Conservation (phyloP, 768 basidiomycete species). For the Mycena metata region DNA sequence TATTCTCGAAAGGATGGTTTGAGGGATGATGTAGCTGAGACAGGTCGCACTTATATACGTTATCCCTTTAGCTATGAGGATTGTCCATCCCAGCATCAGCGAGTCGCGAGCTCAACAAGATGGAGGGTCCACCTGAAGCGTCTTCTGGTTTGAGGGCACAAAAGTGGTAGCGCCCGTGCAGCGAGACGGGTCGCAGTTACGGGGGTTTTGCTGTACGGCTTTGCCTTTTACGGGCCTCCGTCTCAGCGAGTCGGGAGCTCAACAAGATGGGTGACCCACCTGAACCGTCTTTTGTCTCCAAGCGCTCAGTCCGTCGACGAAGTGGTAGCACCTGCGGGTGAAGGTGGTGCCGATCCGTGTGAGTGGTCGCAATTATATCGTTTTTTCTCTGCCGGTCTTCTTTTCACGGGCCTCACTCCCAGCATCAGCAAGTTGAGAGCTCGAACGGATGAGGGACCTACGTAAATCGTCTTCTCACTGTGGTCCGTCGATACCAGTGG, state of each 20-base stretch:
- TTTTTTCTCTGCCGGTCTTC: too few species aligned
- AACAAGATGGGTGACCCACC: not conserved
- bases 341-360: not conserved
- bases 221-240: too few species aligned
- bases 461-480: not conserved
- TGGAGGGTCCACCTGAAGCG: too few species aligned
- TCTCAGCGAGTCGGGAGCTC: not conserved
- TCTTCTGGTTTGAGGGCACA: too few species aligned
- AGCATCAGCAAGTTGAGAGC: too few species aligned
- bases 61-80: too few species aligned
- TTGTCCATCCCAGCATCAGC: slow-evolving; percentile 6
- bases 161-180: too few species aligned
- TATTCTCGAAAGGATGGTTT: not conserved
- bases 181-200: too few species aligned
- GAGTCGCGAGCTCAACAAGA: not conserved
- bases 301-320: not conserved
- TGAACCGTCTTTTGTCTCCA: not conserved
- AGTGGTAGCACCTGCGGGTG: not conserved
- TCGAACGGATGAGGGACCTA: not conserved
- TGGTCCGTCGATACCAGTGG: not conserved
- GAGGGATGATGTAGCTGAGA: not conserved
- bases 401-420: too few species aligned
- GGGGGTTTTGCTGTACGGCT: too few species aligned
- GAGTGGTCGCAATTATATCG: too few species aligned
- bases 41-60: not conserved